Percentiles rank a stretch among this genome's conserved stretches.
phyloP scores from a whole-genome alignment of 306 rosid genomes.

The Pterocarpus santalinus region DNA sequence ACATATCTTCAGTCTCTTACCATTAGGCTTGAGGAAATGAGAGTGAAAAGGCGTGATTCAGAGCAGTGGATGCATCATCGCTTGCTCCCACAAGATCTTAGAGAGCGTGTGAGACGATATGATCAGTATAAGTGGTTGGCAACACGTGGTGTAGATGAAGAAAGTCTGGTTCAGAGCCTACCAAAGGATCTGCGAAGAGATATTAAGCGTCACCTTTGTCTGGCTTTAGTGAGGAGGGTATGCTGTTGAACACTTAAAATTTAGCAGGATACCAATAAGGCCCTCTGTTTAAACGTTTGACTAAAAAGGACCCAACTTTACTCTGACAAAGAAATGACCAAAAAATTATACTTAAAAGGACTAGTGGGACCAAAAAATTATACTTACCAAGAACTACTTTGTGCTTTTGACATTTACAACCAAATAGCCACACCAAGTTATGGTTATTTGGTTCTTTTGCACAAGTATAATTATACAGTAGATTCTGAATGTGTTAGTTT shows the following conservation, averaged over 20 bases:
- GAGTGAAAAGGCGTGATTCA: conserved; percentile 97
- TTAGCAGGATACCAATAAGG: conserved; percentile 10
- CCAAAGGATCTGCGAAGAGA: conserved; percentile 99
- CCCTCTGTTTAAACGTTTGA: background rate
- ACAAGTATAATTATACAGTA: conserved; percentile 12
- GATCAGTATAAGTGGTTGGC: conserved; percentile 99
- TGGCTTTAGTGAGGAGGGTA: conserved; percentile 99
- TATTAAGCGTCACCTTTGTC: conserved; percentile 95
- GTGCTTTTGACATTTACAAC: conserved; percentile 7
- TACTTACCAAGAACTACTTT: background rate
- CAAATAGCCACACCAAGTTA: conserved; percentile 12
- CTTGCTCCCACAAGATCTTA: conserved; percentile 85
- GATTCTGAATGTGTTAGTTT: conserved; percentile 34
- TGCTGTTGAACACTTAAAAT: conserved; percentile 46
- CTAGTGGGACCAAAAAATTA: background rate
- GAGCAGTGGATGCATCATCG: conserved; percentile 99
- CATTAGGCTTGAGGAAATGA: conserved; percentile 97
- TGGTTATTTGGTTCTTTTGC: conserved; percentile 40
- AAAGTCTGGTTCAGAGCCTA: conserved; percentile 84
- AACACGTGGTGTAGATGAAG: conserved; percentile 97
- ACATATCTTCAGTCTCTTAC: conserved; percentile 99
- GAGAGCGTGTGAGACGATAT: conserved; percentile 95
- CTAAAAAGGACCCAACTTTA: conserved; percentile 15
- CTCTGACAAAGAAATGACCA: conserved; percentile 25
- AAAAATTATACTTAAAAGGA: background rate